These are phyloP conservation scores for Nannochloropsis oceanica DNA, from an alignment of 108 stramenopile species.

Conservation along the genomic window DNA sequence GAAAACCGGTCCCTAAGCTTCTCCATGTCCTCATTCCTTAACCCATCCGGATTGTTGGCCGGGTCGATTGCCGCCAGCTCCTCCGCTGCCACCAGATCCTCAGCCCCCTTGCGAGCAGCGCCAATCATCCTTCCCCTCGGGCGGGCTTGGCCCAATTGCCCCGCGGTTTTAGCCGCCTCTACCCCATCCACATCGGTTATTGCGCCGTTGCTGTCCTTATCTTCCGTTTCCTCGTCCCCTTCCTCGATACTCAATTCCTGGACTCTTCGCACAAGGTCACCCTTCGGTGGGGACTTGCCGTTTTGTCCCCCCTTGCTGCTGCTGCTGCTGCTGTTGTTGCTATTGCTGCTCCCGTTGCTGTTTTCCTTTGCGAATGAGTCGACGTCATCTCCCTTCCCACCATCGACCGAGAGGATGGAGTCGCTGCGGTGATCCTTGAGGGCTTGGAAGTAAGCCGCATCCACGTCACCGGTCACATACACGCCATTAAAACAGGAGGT, in stretches of 20 bases:
- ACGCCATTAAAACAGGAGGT: conserved; percentile 85
- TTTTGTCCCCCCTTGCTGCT: not conserved
- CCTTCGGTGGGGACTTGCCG: not conserved
- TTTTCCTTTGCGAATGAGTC: not conserved
- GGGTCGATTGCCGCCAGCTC: not conserved
- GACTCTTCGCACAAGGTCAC: not conserved
- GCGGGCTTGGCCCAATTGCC: not conserved
- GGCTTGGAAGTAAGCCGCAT: conserved; percentile 52
- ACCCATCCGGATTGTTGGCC: not conserved
- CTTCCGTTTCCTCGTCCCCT: not conserved
- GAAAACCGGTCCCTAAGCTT: not conserved
- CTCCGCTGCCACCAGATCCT: not conserved
- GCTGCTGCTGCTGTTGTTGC: conserved; percentile 27
- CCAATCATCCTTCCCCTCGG: not conserved
- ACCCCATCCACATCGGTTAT: not conserved
- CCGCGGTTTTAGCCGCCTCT: not conserved
- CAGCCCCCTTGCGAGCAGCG: not conserved
- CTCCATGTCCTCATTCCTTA: not conserved
- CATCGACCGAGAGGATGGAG: not conserved
- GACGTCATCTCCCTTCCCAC: not conserved
- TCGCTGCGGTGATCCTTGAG: not conserved
- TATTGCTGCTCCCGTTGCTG: conserved; percentile 6
- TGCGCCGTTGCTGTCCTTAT: not conserved
- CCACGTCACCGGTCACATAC: conserved; percentile 75
- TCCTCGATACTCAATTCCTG: not conserved